Evolutionary conservation across 75 land plant species (phyloP), one percentile per base, ranked within the genome.

Genomic region (Isoetes taiwanensis): DNA sequence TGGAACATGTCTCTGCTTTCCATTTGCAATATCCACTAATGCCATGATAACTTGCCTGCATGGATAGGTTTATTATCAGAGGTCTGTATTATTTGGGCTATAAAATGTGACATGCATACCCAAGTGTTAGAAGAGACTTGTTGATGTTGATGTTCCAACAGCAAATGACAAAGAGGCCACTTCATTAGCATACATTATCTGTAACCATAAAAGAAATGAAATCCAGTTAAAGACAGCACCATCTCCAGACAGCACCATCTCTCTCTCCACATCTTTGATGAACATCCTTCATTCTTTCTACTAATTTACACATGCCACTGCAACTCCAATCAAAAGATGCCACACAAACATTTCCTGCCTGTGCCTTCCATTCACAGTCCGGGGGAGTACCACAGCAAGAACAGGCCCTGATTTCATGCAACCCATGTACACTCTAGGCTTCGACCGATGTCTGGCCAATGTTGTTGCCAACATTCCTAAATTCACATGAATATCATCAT

Each of bases 361-460:
- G 84, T 8, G 90, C 87, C 53, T 85, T 79, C 90, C 87, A 83
- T 71, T 85, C 90, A 54, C 90, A 85, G 64, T 86, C 91, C 68
- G 79, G 21, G n/a, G 40, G 40, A 42, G 61, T 16, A 33, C 34
- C 5, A 12, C 2, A 31, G 78, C 72, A 39, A 79, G 78, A 10
- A 79, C 82, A 28, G 82, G 82, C 8, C 82, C 82, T 19, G 78
- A 75, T 38, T 79, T 79, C 82, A 79, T 79, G 62, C 82, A 79
- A 10, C 82, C 82, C 23, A 79, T 58, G 34, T 79, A 79, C 14
- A 79, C 78, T 23, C 72, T 48, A 56, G 78, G 69, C 40, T 72
- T 68, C 3, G 43, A 27, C n/a, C 67, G 68, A 43, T 75, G 72
- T 28, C 52, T 34, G 2, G 64, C 70, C 33, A 79, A 54, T 28